Base-by-base conservation (phyloP, 208 protist species). In the Borovskyia barvae region DNA sequence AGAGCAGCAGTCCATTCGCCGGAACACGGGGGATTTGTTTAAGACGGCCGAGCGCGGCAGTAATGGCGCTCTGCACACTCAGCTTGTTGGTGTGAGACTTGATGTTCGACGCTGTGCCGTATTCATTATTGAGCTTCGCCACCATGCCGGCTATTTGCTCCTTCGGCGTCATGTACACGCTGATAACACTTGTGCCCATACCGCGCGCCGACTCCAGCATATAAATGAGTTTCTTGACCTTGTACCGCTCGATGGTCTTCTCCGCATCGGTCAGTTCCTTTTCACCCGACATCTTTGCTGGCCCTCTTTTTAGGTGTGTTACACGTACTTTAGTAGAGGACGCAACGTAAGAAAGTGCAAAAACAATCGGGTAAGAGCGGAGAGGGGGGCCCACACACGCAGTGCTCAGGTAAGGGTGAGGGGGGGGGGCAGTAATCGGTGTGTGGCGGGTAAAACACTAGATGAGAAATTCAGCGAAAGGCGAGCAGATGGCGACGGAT, bases 41-140 rank as follows among this genome's bases (percentile, higher is more conserved):
- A 26, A 99, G 79, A 14, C 94, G 76, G 24, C 84, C 82, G 26
- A 97, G 86, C 37, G 89, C 79, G 1, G 93, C 86, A 3, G 86
- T 96, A 56, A 97, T 97, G 17, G 93, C 93, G 36, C 65, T 88
- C 66, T 95, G 89, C 50, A 97, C 92, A 39, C 86, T 87, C 39
- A 95, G 73, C 53, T 97, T 87, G 77, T 99, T 99, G 2, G 99
- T 99, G 62, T 99, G 90, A 14, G 91, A 98, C 86, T 99, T 99
- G 72, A 99, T 99, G 81, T 99, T 99, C 0, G 97, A 97, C 2
- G 99, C 99, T 24, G 98, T 99, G 65, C 98, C 98, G 84, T 97
- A 98, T 82, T 99, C 99, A 49, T 99, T 99, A 69, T 93, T 97
- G n/a, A 99, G 89, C 90, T 99, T 99, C 55, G 98, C 97, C n/a